Evolutionary conservation across 2,329 filamentous ascomycete species (phyloP).

Genomic region (Neonectria punicea): DNA sequence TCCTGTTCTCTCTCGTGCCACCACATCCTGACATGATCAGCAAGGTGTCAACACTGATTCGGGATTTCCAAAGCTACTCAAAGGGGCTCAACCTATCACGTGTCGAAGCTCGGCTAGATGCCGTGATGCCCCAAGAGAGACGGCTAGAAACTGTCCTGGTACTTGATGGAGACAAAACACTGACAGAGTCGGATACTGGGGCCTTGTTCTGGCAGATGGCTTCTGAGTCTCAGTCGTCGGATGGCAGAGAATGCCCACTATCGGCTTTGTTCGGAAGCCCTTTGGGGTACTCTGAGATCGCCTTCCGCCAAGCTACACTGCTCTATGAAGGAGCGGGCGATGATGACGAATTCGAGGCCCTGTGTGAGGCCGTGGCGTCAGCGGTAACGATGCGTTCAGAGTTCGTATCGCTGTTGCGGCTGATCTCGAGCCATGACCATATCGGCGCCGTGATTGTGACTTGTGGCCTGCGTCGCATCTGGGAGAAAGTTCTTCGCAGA

Average conservation of each 20-base stretch:
- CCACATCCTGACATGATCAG: conserved; percentile 39
- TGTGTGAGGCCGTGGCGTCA: not conserved
- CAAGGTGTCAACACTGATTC: conserved; percentile 17
- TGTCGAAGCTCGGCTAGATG: not conserved
- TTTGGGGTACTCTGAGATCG: not conserved
- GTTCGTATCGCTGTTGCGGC: not conserved
- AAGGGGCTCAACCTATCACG: not conserved
- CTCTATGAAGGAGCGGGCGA: not conserved
- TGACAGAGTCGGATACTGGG: not conserved
- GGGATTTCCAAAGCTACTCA: conserved; percentile 39
- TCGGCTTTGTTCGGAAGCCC: not conserved
- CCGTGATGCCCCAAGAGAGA: not conserved
- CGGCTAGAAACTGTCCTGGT: not conserved
- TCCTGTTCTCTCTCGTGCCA: conserved; percentile 56
- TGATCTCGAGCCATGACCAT: not conserved
- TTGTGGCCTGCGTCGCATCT: not conserved
- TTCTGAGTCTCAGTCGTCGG: not conserved
- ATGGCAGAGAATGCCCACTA: not conserved
- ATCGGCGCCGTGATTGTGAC: not conserved
- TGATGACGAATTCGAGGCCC: not conserved
- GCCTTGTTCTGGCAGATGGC: not conserved
- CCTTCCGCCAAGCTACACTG: not conserved
- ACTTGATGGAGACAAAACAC: not conserved
- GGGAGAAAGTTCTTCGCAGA: not conserved
- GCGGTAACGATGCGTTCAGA: not conserved